A percentile compares a stretch with the other conserved stretches of the same genome.
phyloP scores from a whole-genome alignment of 2,329 filamentous ascomycete genomes.

The Aspergillus sojae region DNA sequence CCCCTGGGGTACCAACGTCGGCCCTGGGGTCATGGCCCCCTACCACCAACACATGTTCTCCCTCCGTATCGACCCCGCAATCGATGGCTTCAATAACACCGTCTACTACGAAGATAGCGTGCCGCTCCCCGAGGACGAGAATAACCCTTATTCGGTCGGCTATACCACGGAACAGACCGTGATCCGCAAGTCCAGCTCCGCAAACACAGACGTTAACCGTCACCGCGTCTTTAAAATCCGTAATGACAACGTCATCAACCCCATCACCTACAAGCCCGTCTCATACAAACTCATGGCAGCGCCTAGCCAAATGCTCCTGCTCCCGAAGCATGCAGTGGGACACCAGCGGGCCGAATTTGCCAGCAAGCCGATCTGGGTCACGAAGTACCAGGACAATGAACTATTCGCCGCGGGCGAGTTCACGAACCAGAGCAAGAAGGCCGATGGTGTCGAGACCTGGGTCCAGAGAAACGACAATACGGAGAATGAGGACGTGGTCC shows the following conservation, averaged over 20 bases:
- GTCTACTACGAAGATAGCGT: slow-evolving; percentile 62
- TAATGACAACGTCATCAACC: slow-evolving; percentile 55
- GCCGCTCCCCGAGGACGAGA: slow-evolving; percentile 59
- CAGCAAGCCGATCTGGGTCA: slow-evolving; percentile 59
- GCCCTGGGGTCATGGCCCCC: slow-evolving; percentile 68
- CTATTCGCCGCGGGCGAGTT: slow-evolving; percentile 59
- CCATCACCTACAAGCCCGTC: slow-evolving; percentile 57
- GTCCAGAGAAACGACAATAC: slow-evolving; percentile 50
- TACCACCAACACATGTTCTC: slow-evolving; percentile 81
- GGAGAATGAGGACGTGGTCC: slow-evolving; percentile 48
- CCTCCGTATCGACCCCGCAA: slow-evolving; percentile 64
- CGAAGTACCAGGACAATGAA: slow-evolving; percentile 56
- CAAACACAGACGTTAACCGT: slow-evolving; percentile 50
- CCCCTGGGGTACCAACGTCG: slow-evolving; percentile 69
- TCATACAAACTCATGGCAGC: slow-evolving; percentile 60
- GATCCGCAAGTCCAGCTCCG: slow-evolving; percentile 50
- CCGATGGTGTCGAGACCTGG: slow-evolving; percentile 58
- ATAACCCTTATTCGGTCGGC: slow-evolving; percentile 54
- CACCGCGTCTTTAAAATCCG: slow-evolving; percentile 63
- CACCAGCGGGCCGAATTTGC: slow-evolving; percentile 57
- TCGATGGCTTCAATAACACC: slow-evolving; percentile 60
- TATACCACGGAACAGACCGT: slow-evolving; percentile 55
- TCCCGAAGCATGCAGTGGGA: slow-evolving; percentile 52
- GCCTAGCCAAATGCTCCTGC: slow-evolving; percentile 61
- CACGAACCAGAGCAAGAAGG: slow-evolving; percentile 60